Evolutionary conservation across 345 rosid genomes (phyloP), one percentile per base, ranked within the genome.

Genomic region (Brassica napus): DNA sequence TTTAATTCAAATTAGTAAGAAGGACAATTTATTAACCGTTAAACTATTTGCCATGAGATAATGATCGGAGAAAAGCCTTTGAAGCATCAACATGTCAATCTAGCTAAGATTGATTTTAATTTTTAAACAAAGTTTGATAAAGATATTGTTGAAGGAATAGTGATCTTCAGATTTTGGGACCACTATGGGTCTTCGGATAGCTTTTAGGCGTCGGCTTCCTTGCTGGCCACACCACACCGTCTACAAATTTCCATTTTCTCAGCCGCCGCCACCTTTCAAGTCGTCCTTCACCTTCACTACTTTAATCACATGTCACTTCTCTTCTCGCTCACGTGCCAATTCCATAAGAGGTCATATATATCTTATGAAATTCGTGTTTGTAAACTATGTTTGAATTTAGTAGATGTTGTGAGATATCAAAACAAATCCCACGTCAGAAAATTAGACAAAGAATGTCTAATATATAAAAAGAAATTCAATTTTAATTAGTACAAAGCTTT

Each of bases 171-270:
- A 68, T 73, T 73, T 73, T 34, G 52, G 83, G 83, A 79, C 83
- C 83, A 79, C 75, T 61, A 5, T 42, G 9, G 63, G 78, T 71
- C 72, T 78, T 71, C 52, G 23, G 75, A 65, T 72, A 49, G 39
- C 69, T 73, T 79, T 60, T 54, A 54, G 75, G 7, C 79, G 79
- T 74, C 79, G 79, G 79, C 71, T 68, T 72, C 2, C 82, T 78
- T 57, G 62, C 62, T 78, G 78, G 68, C 73, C 69, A 67, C 73
- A 78, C 72, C 72, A 73, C 74, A 61, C 74, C 32, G 64, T 68
- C 73, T 59, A 68, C 47, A 58, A 68, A 28, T 52, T 69, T 63
- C 30, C 64, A 65, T 67, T 79, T 58, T 73, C 52, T 23, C 49
- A 69, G 37, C 68, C 66, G 82, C 82, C 82, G 52, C 79, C 78